Conservation (phyloP, 2,329 filamentous ascomycete species). For the Onygenales sp. region DNA sequence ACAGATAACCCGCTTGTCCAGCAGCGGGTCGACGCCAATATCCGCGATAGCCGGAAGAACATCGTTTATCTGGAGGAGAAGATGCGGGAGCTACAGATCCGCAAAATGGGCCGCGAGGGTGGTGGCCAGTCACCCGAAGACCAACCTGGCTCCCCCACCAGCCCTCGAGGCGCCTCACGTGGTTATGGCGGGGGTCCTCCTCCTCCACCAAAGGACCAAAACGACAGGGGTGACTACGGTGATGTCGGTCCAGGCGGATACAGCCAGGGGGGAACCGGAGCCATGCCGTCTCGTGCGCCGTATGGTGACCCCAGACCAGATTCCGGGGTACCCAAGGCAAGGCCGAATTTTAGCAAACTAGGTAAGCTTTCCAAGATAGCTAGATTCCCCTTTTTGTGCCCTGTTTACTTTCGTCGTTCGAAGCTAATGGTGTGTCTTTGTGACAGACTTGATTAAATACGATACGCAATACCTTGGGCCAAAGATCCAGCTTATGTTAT, state of each 20-base stretch:
- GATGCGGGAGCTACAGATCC: conserved; percentile 77
- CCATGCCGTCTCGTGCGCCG: conserved; percentile 74
- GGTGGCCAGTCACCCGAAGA: conserved; percentile 12
- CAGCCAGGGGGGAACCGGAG: conserved; percentile 53
- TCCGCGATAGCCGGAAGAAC: conserved; percentile 86
- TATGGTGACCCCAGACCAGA: conserved; percentile 65
- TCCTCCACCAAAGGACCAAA: conserved; percentile 60
- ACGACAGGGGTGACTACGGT: conserved; percentile 57
- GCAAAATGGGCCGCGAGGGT: conserved; percentile 53
- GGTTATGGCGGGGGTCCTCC: conserved; percentile 35
- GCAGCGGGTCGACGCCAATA: conserved; percentile 83
- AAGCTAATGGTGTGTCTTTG: not conserved
- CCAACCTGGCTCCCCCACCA: conserved; percentile 28
- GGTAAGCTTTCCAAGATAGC: conserved; percentile 46
- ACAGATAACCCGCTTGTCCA: conserved; percentile 89
- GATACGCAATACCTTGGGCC: conserved; percentile 92
- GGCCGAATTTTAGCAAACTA: conserved; percentile 92
- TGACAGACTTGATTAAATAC: conserved; percentile 89
- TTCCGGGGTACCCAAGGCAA: conserved; percentile 58
- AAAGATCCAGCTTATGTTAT: conserved; percentile 97
- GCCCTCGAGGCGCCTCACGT: conserved; percentile 40
- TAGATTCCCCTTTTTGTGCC: not conserved
- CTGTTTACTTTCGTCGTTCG: not conserved
- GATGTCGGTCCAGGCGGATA: conserved; percentile 43
- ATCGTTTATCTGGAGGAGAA: conserved; percentile 93